A percentile compares a stretch with the other conserved stretches of the same genome.
These are phyloP conservation scores for Spencermartinsiella europaea DNA, from an alignment of 805 yeast genomes.

Conservation along the genomic window DNA sequence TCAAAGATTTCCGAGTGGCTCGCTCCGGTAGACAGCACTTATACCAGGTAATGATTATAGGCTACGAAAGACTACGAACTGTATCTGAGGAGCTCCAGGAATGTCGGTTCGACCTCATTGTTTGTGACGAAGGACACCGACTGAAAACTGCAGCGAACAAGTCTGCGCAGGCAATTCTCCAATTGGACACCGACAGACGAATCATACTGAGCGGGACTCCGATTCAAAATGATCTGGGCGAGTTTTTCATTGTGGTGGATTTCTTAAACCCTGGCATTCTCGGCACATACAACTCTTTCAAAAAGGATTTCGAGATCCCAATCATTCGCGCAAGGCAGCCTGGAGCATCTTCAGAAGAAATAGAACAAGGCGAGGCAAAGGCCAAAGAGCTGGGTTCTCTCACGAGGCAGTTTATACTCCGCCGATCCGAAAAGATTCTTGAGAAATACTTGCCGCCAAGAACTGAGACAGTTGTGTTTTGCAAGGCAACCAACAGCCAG, in stretches of 20 bases:
- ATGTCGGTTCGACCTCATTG: constrained; percentile 54
- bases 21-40: constrained; percentile 36
- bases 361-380: constrained; percentile 53
- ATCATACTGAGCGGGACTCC: constrained; percentile 84
- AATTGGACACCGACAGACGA: constrained; percentile 50
- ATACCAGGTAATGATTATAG: constrained; percentile 77
- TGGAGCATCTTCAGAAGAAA: constrained; percentile 45
- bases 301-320: constrained; percentile 55
- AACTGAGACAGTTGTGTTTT: constrained; percentile 71
- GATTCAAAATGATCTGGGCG: constrained; percentile 84
- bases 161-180: constrained; percentile 56
- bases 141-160: constrained; percentile 72
- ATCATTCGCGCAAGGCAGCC: constrained; percentile 66
- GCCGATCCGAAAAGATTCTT: constrained; percentile 61
- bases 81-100: constrained; percentile 32
- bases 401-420: constrained; percentile 61
- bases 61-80: constrained; percentile 78
- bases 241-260: constrained; percentile 73
- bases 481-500: constrained; percentile 68
- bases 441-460: constrained; percentile 61
- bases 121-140: constrained; percentile 96
- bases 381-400: constrained; percentile 59
- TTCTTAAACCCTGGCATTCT: constrained; percentile 81
- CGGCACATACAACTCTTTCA: constrained; percentile 50
- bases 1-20: constrained; percentile 55